Conservation (phyloP, 2,329 filamentous ascomycete genomes). For the Mariannaea elegans region DNA sequence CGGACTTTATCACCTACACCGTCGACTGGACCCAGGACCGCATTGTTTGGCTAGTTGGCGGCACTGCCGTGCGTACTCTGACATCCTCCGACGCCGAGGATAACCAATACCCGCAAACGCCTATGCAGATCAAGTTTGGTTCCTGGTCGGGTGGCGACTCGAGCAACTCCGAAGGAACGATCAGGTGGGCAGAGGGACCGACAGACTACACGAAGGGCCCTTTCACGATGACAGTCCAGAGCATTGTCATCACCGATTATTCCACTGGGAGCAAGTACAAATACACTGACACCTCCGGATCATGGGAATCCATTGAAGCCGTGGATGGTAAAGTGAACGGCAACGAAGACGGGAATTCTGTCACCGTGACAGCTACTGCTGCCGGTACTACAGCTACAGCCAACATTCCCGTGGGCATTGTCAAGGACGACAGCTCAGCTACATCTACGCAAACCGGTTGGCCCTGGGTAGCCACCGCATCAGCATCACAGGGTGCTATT, state of each 20-base stretch:
- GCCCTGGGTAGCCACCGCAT: slow-evolving; percentile 71
- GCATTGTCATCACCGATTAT: slow-evolving; percentile 84
- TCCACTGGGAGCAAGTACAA: slow-evolving; percentile 87
- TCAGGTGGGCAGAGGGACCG: slow-evolving; percentile 86
- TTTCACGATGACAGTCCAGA: slow-evolving; percentile 85
- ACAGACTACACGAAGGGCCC: slow-evolving; percentile 87
- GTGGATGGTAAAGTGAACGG: slow-evolving; percentile 81
- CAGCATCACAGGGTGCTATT: slow-evolving; percentile 64
- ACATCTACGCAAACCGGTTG: slow-evolving; percentile 68
- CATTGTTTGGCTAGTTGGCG: slow-evolving; percentile 88
- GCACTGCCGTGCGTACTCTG: slow-evolving; percentile 78
- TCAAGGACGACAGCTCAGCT: slow-evolving; percentile 61
- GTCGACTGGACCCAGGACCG: slow-evolving; percentile 90
- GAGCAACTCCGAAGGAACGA: slow-evolving; percentile 79
- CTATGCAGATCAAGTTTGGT: slow-evolving; percentile 94
- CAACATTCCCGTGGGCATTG: slow-evolving; percentile 73
- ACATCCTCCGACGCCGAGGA: slow-evolving; percentile 72
- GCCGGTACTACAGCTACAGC: slow-evolving; percentile 71
- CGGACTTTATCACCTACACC: slow-evolving; percentile 83
- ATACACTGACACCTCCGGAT: slow-evolving; percentile 81
- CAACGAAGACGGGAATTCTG: slow-evolving; percentile 63
- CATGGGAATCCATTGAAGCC: slow-evolving; percentile 83
- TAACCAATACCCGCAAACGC: slow-evolving; percentile 90
- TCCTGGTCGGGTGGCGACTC: slow-evolving; percentile 92
- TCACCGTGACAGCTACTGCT: slow-evolving; percentile 64